Evolutionary conservation across 345 rosid genomes (phyloP).

Genomic region (Eucalyptus sp.): DNA sequence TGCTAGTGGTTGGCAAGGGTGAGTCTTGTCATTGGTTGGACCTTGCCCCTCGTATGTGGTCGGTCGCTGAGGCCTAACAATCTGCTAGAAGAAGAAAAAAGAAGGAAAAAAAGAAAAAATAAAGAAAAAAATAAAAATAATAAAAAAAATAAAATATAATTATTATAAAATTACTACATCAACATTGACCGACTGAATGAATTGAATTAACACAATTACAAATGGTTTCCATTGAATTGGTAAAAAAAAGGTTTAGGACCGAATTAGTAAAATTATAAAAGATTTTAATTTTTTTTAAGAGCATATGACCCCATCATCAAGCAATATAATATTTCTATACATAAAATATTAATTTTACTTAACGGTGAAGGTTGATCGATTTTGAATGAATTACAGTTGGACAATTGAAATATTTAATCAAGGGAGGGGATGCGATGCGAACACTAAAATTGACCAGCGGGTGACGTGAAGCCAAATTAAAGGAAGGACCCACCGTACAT

Average conservation of each 20-base stretch:
- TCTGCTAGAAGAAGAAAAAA: accelerated
- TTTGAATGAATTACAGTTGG: background rate
- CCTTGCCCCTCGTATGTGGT: accelerated
- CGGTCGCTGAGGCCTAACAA: no score
- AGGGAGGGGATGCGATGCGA: background rate
- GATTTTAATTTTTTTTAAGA: no score
- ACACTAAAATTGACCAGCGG: background rate
- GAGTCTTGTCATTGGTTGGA: no score
- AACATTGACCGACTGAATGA: accelerated
- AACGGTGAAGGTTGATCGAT: background rate
- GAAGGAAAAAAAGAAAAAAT: accelerated
- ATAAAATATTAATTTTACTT: no score
- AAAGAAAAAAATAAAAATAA: no score
- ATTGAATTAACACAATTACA: no score
- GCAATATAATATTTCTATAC: no score
- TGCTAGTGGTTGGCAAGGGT: accelerated
- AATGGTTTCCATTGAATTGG: accelerated
- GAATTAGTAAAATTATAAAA: no score
- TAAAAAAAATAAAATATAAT: no score
- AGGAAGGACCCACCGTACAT: background rate
- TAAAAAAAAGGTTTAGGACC: accelerated
- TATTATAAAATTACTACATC: no score
- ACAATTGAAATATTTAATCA: background rate
- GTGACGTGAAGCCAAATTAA: background rate
- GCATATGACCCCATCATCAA: background rate